Percentiles rank a stretch among this genome's conserved stretches.
Evolutionary conservation across 1,284 basidiomycete genomes (phyloP).

Genomic region (Puccinia horiana): DNA sequence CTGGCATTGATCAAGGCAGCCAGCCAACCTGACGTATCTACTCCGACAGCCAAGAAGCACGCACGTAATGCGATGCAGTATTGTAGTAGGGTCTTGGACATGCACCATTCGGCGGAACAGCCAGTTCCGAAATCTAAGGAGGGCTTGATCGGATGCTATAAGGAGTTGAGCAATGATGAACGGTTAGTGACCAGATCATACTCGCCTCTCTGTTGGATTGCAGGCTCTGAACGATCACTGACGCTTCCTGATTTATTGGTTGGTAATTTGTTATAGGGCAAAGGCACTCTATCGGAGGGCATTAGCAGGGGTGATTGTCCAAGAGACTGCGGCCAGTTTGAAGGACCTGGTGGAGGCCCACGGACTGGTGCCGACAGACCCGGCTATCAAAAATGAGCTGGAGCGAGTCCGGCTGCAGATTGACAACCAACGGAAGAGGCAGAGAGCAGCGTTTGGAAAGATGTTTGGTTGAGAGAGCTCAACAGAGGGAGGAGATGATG

Average conservation of each 20-base stretch:
- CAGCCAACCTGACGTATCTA: not conserved
- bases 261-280: not conserved
- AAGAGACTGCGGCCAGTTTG: conserved; percentile 56
- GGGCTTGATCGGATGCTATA: conserved; percentile 25
- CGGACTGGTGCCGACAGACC: conserved; percentile 54
- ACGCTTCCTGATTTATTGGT: not conserved
- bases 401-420: conserved; percentile 51
- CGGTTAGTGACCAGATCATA: conserved; percentile 30
- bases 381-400: conserved; percentile 56
- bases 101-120: conserved; percentile 15
- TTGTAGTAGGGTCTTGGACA: conserved; percentile 36
- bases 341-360: conserved; percentile 54
- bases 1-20: conserved; percentile 41
- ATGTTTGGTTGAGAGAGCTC: conserved; percentile 55
- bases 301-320: conserved; percentile 48
- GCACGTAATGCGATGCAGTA: conserved; percentile 38
- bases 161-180: conserved; percentile 34
- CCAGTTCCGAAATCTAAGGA: conserved; percentile 26
- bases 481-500: not conserved
- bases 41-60: conserved; percentile 25
- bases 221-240: not conserved
- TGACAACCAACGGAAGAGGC: conserved; percentile 53
- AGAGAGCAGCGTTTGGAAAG: conserved; percentile 57
- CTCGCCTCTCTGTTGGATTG: not conserved
- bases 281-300: conserved; percentile 45